Conservation (phyloP, 176 grass and related monocot genomes). For the Musa beccarii region DNA sequence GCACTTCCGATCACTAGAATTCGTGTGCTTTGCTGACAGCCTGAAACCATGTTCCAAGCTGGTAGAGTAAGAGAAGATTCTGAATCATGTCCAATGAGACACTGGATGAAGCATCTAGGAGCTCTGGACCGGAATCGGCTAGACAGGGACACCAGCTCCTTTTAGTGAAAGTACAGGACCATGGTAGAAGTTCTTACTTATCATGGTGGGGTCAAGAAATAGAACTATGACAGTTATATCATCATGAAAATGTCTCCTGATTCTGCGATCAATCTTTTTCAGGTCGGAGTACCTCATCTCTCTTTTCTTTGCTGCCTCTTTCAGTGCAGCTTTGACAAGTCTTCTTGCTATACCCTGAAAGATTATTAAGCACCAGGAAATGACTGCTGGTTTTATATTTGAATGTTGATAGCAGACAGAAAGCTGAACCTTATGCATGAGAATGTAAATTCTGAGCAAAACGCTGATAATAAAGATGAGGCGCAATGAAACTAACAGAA, state of each 20-base stretch:
- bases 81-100: background rate
- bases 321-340: slow-evolving; percentile 4
- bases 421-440: background rate
- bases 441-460: background rate
- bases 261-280: slow-evolving; percentile 13
- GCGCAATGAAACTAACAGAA: background rate
- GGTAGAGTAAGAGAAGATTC: background rate
- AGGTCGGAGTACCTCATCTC: slow-evolving; percentile 15
- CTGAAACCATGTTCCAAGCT: background rate
- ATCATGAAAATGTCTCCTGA: slow-evolving; percentile 23
- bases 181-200: slow-evolving; percentile 8
- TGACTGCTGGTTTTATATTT: background rate
- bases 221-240: slow-evolving; percentile 17
- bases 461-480: too few relatives aligned
- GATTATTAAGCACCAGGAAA: background rate
- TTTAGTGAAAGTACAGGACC: slow-evolving; percentile 10
- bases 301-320: slow-evolving; percentile 14
- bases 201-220: slow-evolving; percentile 4
- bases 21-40: background rate
- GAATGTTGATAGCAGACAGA: background rate
- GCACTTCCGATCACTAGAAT: background rate
- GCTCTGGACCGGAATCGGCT: background rate
- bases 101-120: background rate
- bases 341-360: slow-evolving; percentile 12
- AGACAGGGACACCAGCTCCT: slow-evolving; percentile 2